These are phyloP conservation scores for Russula sp. DNA, from an alignment of 768 basidiomycete genomes.

Conservation along the genomic window DNA sequence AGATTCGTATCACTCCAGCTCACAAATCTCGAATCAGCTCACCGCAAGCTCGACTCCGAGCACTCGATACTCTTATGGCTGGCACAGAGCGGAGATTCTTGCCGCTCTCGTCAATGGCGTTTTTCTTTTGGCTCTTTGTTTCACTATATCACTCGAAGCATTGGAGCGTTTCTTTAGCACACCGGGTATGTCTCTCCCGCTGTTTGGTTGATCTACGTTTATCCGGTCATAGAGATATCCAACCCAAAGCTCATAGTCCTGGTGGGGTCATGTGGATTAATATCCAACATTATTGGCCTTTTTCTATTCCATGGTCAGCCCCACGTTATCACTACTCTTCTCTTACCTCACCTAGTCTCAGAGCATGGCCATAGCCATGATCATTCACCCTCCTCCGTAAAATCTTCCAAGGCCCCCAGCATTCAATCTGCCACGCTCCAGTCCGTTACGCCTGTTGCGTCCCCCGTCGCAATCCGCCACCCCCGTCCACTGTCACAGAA, in stretches of 20 bases:
- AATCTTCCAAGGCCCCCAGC: conserved; percentile 18
- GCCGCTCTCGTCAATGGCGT: conserved; percentile 96
- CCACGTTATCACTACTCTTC: background rate
- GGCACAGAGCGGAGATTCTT: conserved; percentile 96
- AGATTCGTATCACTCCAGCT: conserved; percentile 7
- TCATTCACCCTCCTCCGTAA: conserved; percentile 16
- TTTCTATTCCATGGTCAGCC: conserved; percentile 89
- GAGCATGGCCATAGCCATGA: conserved; percentile 30
- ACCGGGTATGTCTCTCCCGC: conserved; percentile 47
- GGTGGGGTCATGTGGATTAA: conserved; percentile 83
- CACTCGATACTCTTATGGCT: conserved; percentile 93
- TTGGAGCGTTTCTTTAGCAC: conserved; percentile 83
- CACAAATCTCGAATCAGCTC: conserved; percentile 41
- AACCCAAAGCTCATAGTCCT: conserved; percentile 85
- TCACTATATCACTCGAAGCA: conserved; percentile 92
- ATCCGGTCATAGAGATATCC: conserved; percentile 59
- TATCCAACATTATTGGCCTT: conserved; percentile 88
- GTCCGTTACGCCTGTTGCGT: background rate
- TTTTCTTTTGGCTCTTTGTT: conserved; percentile 93
- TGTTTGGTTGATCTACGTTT: conserved; percentile 1
- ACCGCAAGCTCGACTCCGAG: conserved; percentile 52
- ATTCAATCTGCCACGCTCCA: background rate
- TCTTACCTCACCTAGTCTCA: conserved; percentile 1
- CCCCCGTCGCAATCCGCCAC: conserved; percentile 33
- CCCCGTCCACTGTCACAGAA: conserved; percentile 20